Evolutionary conservation across 2,329 filamentous ascomycete species (phyloP).

Genomic region (Colletotrichum eleusines): DNA sequence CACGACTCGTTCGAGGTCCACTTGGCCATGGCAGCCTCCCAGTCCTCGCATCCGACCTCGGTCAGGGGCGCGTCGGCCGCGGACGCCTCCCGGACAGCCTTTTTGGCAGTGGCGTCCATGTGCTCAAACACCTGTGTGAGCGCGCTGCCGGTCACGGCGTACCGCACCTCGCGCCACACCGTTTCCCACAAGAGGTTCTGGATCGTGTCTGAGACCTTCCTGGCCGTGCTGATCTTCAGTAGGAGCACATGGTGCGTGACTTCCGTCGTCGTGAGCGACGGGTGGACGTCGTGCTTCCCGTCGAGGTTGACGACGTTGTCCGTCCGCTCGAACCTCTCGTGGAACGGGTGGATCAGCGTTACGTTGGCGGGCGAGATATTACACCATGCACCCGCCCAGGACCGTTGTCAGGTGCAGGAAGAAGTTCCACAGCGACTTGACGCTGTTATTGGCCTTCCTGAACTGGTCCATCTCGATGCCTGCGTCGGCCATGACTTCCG

Average conservation of each 20-base stretch:
- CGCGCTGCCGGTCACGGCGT: slow-evolving; percentile 46
- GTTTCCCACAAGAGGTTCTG: slow-evolving; percentile 47
- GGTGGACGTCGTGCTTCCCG: slow-evolving; percentile 48
- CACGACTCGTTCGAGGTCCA: slow-evolving; percentile 44
- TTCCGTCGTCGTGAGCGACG: slow-evolving; percentile 47
- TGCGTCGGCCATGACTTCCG: slow-evolving; percentile 42
- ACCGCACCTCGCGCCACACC: slow-evolving; percentile 47
- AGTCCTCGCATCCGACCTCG: slow-evolving; percentile 21
- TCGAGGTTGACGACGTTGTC: slow-evolving; percentile 46
- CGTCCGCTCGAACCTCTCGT: slow-evolving; percentile 43
- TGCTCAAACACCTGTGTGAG: slow-evolving; percentile 39
- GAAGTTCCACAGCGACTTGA: slow-evolving; percentile 44
- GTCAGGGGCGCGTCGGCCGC: background rate
- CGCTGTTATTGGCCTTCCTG: slow-evolving; percentile 40
- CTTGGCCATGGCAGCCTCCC: slow-evolving; percentile 39
- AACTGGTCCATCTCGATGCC: slow-evolving; percentile 44
- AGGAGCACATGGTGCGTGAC: slow-evolving; percentile 47
- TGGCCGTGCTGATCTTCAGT: slow-evolving; percentile 43
- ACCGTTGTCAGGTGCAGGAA: slow-evolving; percentile 42
- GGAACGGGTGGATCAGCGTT: slow-evolving; percentile 46
- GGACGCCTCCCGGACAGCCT: background rate
- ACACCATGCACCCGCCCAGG: slow-evolving; percentile 45
- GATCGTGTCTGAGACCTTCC: slow-evolving; percentile 44
- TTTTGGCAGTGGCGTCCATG: slow-evolving; percentile 36
- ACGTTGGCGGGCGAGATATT: slow-evolving; percentile 46